phyloP scores from a whole-genome alignment of 148 eudicot species.

The Chenopodium quinoa region DNA sequence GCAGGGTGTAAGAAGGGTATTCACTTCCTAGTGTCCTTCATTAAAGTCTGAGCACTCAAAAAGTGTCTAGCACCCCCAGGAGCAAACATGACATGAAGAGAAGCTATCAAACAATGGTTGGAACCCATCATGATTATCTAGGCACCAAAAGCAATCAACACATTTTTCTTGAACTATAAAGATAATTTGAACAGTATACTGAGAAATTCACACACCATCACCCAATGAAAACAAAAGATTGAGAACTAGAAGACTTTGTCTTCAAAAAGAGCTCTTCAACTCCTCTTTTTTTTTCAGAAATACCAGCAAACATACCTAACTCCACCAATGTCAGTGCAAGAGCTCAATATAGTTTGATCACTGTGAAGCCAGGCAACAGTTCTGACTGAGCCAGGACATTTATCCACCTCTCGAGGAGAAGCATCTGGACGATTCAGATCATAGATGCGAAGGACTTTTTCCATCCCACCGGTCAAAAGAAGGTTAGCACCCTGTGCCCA shows the following conservation, averaged over 20 bases:
- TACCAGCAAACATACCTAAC: conserved; percentile 56
- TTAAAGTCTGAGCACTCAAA: background rate
- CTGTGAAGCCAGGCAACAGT: conserved; percentile 90
- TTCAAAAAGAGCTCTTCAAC: too few relatives aligned
- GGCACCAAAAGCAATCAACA: background rate
- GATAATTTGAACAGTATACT: background rate
- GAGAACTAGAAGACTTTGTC: too few relatives aligned
- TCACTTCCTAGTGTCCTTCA: background rate
- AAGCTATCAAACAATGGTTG: background rate
- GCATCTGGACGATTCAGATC: conserved; percentile 88
- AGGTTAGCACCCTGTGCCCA: conserved; percentile 57
- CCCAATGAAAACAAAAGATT: background rate
- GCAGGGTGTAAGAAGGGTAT: background rate
- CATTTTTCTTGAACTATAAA: background rate
- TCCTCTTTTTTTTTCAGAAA: too few relatives aligned
- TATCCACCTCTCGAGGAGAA: conserved; percentile 85
- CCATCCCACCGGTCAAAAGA: conserved; percentile 89
- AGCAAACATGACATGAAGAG: background rate
- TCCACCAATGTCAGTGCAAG: conserved; percentile 85
- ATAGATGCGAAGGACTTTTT: conserved; percentile 81
- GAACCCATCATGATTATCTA: background rate
- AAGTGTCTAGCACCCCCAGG: background rate
- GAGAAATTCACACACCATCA: conserved; percentile 5
- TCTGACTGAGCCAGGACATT: conserved; percentile 93
- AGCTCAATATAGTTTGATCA: conserved; percentile 89